phyloP scores from a whole-genome alignment of 768 basidiomycete species.

The Termitomyces sp. region DNA sequence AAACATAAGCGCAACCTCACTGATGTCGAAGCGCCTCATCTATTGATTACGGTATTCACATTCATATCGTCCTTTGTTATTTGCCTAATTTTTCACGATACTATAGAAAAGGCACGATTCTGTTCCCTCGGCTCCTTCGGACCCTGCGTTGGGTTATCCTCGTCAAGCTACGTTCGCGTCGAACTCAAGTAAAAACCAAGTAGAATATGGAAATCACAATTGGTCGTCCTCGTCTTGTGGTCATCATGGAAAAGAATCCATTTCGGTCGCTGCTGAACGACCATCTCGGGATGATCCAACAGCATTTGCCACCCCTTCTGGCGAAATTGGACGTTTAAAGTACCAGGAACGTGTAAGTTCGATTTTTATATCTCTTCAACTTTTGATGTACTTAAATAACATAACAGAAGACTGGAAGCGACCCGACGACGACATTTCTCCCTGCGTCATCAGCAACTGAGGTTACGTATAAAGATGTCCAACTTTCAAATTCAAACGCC shows the following conservation, averaged over 20 bases:
- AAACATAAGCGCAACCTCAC: constrained; percentile 28
- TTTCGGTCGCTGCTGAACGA: constrained; percentile 6
- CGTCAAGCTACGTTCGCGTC: constrained; percentile 1
- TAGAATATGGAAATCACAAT: not conserved
- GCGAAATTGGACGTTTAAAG: not conserved
- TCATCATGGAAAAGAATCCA: constrained; percentile 17
- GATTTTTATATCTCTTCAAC: not conserved
- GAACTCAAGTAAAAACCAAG: constrained; percentile 7
- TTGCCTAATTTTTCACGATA: not conserved
- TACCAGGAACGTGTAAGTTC: not conserved
- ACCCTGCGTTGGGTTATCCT: not conserved
- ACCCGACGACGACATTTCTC: not conserved
- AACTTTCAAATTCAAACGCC: not conserved
- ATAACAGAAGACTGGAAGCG: not conserved
- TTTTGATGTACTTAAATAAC: not conserved
- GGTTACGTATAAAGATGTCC: not conserved
- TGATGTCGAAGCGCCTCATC: constrained; percentile 24
- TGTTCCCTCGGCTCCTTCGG: not conserved
- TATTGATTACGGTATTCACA: not conserved
- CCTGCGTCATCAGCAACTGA: not conserved
- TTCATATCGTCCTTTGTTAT: not conserved
- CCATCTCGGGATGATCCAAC: constrained; percentile 7
- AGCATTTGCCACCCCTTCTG: not conserved
- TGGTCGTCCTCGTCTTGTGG: constrained; percentile 10
- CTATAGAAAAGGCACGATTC: not conserved